A percentile compares a stretch with the other conserved stretches of the same genome.
phyloP scores from a whole-genome alignment of 2,329 filamentous ascomycete genomes.

The Proliferodiscus dingleyae region DNA sequence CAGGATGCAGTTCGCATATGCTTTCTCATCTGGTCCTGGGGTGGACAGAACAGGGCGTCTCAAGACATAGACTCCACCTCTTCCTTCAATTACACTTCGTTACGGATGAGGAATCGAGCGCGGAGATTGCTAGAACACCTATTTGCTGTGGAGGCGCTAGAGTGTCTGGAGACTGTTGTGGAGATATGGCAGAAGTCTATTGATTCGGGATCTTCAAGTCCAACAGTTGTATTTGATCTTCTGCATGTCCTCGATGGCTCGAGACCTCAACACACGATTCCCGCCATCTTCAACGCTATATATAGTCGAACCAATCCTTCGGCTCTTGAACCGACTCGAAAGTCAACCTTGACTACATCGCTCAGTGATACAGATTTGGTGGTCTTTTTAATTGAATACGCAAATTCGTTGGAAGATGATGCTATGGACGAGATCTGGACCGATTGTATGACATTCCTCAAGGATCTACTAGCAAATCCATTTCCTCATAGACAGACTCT shows the following conservation, averaged over 20 bases:
- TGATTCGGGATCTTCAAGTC: constrained; percentile 44
- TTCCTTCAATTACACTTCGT: constrained; percentile 85
- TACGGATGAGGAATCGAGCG: constrained; percentile 86
- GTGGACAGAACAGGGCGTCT: constrained; percentile 54
- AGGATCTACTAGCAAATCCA: constrained; percentile 85
- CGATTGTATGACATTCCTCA: constrained; percentile 86
- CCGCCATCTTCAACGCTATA: constrained; percentile 91
- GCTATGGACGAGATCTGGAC: constrained; percentile 98
- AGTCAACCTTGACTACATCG: constrained; percentile 83
- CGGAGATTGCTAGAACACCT: constrained; percentile 86
- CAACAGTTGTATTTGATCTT: constrained; percentile 71
- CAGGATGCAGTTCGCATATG: constrained; percentile 92
- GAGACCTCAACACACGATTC: constrained; percentile 84
- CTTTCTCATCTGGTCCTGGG: constrained; percentile 95
- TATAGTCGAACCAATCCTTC: constrained; percentile 88
- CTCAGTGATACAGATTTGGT: constrained; percentile 80
- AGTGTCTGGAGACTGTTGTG: constrained; percentile 88
- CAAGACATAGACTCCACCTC: constrained; percentile 67
- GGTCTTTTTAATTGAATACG: constrained; percentile 85
- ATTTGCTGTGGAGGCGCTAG: constrained; percentile 85
- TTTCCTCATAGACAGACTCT: constrained; percentile 91
- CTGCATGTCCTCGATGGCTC: constrained; percentile 89
- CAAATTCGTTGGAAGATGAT: constrained; percentile 86
- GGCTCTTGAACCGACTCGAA: constrained; percentile 71
- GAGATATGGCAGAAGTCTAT: constrained; percentile 68